Evolutionary conservation across 1,139 yeast genomes (phyloP), one percentile per base, ranked within the genome.

Genomic region (Arxiozyma slooffiae): DNA sequence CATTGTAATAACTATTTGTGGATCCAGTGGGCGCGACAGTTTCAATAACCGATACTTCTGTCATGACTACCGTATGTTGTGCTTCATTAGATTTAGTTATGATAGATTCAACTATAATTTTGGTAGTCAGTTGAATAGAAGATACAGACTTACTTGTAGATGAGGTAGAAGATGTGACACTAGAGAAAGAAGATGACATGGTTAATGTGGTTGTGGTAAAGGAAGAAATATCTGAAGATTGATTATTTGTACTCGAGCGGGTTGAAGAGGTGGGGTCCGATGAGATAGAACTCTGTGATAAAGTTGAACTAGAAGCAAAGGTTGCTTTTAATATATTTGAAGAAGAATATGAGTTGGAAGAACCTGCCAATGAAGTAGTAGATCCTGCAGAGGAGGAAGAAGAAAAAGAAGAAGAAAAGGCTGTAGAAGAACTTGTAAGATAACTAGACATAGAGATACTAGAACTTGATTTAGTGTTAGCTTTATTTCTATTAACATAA

Each of bases 401-500:
- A n/a, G n/a, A n/a, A n/a, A 36, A 24, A 11, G 34, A 2, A 6
- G 46, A n/a, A 1, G 51, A 24, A 30, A 51, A 22, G 9, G 46
- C 8, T 4, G 50, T 42, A n/a, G n/a, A n/a, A n/a, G 47, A 21
- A n/a, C n/a, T n/a, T n/a, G n/a, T n/a, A n/a, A 7, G 50, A 49
- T 44, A 6, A 14, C 17, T n/a, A n/a, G 40, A 22, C 7, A 5
- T 18, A 36, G 47, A 18, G 2, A 18, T 22, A 24, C 30, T 8
- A 16, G 38, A 42, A 8, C 23, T 11, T 8, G 26, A 30, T 11
- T 3, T 16, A 4, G 36, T 38, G 20, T 30, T 41, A 41, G 21
- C 38, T 23, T 26, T 38, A 20, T 46, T 38, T 18, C 60, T 60
- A 39, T 60, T 57, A 4, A 68, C 64, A 55, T 73, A 81, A 9